A percentile compares a stretch with the other conserved stretches of the same genome.
These are phyloP conservation scores for Leccinum incarnatum DNA, from an alignment of 768 basidiomycete species.

Conservation along the genomic window DNA sequence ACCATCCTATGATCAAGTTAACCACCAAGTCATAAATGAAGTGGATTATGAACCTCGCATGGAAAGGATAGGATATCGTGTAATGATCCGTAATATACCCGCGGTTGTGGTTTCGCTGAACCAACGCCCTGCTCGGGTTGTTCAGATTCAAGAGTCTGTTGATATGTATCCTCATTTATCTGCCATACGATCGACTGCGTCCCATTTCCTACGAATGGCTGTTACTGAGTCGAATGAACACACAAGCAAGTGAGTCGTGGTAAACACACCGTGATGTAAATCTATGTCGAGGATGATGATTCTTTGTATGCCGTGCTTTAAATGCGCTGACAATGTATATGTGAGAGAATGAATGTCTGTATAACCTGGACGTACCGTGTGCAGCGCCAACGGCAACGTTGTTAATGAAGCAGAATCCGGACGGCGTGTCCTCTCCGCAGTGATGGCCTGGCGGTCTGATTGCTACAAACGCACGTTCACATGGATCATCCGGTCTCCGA, in stretches of 20 bases:
- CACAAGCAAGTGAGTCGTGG: background rate
- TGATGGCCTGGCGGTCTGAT: slow-evolving; percentile 94
- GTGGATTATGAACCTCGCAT: slow-evolving; percentile 62
- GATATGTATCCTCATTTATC: slow-evolving; percentile 85
- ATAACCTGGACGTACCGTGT: slow-evolving; percentile 56
- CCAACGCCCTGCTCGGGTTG: slow-evolving; percentile 22
- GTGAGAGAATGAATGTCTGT: background rate
- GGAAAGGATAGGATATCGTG: slow-evolving; percentile 93
- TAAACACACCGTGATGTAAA: slow-evolving; percentile 27
- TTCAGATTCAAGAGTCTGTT: slow-evolving; percentile 58
- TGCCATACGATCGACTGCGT: slow-evolving; percentile 92
- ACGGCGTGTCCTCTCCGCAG: slow-evolving; percentile 85
- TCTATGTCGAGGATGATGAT: slow-evolving; percentile 88
- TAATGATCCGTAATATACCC: slow-evolving; percentile 87
- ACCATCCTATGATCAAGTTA: slow-evolving; percentile 58
- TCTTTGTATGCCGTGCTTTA: slow-evolving; percentile 73
- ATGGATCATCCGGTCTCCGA: slow-evolving; percentile 11
- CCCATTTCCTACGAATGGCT: slow-evolving; percentile 66
- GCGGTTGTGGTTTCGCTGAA: slow-evolving; percentile 42
- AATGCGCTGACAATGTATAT: slow-evolving; percentile 56
- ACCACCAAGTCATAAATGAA: background rate
- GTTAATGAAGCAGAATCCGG: slow-evolving; percentile 94
- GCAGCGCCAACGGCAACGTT: slow-evolving; percentile 90
- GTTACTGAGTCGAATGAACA: background rate
- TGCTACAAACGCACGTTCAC: slow-evolving; percentile 68